A percentile compares a stretch with the other conserved stretches of the same genome.
Conservation (phyloP, 208 protist genomes). For the Acanthamoeba pearcei region DNA sequence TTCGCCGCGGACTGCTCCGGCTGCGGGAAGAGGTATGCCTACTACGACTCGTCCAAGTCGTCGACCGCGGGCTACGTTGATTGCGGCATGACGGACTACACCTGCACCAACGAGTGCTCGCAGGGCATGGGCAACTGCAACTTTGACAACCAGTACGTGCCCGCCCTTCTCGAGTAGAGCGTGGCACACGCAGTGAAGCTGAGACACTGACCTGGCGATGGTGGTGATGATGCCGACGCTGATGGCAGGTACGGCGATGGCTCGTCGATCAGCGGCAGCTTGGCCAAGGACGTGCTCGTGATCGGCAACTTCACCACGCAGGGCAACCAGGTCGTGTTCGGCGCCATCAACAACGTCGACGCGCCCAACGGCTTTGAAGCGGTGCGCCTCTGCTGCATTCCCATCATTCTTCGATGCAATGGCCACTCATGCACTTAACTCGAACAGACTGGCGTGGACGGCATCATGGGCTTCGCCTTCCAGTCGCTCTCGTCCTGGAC, state of each 20-base stretch:
- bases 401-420: not conserved
- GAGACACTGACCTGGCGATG: not conserved
- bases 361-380: constrained; percentile 43
- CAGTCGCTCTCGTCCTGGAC: constrained; percentile 10
- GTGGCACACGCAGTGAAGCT: not conserved
- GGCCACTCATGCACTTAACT: not conserved
- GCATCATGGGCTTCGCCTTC: constrained; percentile 51
- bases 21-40: constrained; percentile 20
- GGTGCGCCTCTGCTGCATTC: not conserved
- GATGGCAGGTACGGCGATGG: not conserved
- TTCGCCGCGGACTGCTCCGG: constrained; percentile 1
- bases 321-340: not conserved
- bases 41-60: constrained; percentile 52
- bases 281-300: constrained; percentile 1
- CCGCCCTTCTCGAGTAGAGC: not conserved
- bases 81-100: not conserved
- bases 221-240: not conserved
- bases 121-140: constrained; percentile 25
- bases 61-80: not conserved
- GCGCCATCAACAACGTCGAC: constrained; percentile 37
- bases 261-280: constrained; percentile 25
- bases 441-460: constrained; percentile 12
- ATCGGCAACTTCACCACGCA: constrained; percentile 40
- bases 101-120: constrained; percentile 21
- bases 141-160: not conserved